Evolutionary conservation across 441 rosid genomes (phyloP), one percentile per base, ranked within the genome.

Genomic region (Gossypium armourianum): DNA sequence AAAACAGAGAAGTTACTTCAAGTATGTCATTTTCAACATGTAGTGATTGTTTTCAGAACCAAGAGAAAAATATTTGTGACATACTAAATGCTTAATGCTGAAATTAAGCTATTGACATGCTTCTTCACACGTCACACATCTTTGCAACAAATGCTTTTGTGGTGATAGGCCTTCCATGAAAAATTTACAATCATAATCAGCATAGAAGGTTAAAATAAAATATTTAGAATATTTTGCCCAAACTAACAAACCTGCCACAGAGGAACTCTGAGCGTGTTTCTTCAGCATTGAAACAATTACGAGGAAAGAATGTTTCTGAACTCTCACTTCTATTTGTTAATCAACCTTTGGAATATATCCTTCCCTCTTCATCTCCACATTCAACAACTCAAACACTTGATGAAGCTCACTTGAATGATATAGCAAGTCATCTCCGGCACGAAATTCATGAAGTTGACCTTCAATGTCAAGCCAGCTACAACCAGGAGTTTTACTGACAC

Each of bases 391-490:
- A 3, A 83, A 73, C 47, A 83, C 61, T 40, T 64, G 77, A 56
- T 79, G 77, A 1, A 82, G 70, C 59, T 82, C 82, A 56, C 59
- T 13, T 32, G 75, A 72, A 74, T 70, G 36, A 74, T 73, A 60
- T 16, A 59, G 77, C 43, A 83, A n/a, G 55, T 52, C 74, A 61
- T 82, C 88, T 58, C 97, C 90, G 1, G 95, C 89, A 70, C 69
- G 89, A 80, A 90, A 92, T 77, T 90, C 94, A 62, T 78, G 80
- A 45, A 82, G 71, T 73, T 79, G 82, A 71, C 75, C 76, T 54
- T 80, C 76, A 17, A 85, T 82, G 69, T 82, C 95, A 12, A 90
- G 78, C 97, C 97, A 88, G 79, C 88, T 85, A 73, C 88, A 88
- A 7, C 89, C 89, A 7, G 89, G 88, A 54, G 85, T 83, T 79